Evolutionary conservation across 441 rosid genomes (phyloP).

Genomic region (Metrosideros polymorpha): DNA sequence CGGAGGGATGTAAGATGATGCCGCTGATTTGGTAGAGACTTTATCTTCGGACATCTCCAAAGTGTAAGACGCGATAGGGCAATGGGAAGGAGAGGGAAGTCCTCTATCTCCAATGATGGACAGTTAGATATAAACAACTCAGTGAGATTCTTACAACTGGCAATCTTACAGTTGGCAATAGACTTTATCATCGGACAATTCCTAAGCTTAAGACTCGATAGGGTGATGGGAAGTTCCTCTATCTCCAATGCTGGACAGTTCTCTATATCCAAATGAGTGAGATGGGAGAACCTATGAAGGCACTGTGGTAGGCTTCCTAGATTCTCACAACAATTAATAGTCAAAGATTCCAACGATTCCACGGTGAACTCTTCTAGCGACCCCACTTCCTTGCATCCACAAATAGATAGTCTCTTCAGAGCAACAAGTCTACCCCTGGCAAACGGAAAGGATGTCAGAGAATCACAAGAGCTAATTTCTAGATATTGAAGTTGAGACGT

Average conservation of each 20-base stretch:
- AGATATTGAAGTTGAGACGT: background rate
- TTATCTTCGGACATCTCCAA: background rate
- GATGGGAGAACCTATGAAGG: background rate
- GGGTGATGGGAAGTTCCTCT: background rate
- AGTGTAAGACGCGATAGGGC: fast-evolving
- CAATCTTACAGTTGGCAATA: no score
- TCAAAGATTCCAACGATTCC: background rate
- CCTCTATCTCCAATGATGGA: background rate
- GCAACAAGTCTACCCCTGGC: background rate
- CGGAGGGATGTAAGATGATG: background rate
- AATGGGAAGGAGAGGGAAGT: background rate
- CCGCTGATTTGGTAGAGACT: background rate
- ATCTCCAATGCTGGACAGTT: background rate
- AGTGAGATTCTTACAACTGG: no score
- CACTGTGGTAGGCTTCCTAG: background rate
- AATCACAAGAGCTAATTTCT: fast-evolving
- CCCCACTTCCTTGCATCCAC: background rate
- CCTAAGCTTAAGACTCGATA: fast-evolving
- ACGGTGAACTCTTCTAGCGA: background rate
- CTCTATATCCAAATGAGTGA: fast-evolving
- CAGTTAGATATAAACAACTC: fast-evolving
- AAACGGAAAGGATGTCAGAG: background rate
- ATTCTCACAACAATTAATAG: fast-evolving
- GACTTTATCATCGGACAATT: background rate
- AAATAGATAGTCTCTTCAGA: no score